phyloP scores from a whole-genome alignment of 2,329 filamentous ascomycete genomes.

The Penicillium italicum region DNA sequence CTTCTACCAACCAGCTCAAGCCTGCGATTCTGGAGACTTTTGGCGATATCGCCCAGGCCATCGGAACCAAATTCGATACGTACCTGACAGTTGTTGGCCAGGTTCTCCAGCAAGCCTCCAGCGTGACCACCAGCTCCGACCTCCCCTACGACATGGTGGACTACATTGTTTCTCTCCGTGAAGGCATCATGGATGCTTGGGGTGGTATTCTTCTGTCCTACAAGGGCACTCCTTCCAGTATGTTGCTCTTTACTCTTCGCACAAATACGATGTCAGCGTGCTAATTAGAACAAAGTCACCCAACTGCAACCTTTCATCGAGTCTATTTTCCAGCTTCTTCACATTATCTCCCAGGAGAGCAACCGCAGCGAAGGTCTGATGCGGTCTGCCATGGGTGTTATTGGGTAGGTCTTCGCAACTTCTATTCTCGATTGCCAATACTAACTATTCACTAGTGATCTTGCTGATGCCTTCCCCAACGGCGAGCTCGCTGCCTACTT shows the following conservation, averaged over 20 bases:
- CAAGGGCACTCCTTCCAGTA: slow-evolving; percentile 60
- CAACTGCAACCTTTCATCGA: slow-evolving; percentile 73
- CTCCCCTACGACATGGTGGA: slow-evolving; percentile 93
- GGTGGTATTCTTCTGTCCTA: slow-evolving; percentile 93
- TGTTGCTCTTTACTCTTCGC: slow-evolving; percentile 7
- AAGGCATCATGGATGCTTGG: slow-evolving; percentile 99
- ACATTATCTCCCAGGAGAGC: slow-evolving; percentile 72
- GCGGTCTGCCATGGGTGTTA: slow-evolving; percentile 93
- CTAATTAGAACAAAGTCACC: slow-evolving; percentile 51
- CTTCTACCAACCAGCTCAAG: slow-evolving; percentile 87
- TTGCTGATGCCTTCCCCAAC: slow-evolving; percentile 88
- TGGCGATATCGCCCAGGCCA: slow-evolving; percentile 93
- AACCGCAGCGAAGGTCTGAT: slow-evolving; percentile 90
- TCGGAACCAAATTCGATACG: slow-evolving; percentile 84
- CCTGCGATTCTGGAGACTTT: slow-evolving; percentile 97
- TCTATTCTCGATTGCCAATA: background rate
- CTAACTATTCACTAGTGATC: slow-evolving; percentile 63
- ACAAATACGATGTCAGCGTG: background rate
- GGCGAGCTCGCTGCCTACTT: slow-evolving; percentile 82
- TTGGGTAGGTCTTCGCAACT: slow-evolving; percentile 64
- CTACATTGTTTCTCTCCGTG: slow-evolving; percentile 89
- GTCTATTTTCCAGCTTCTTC: slow-evolving; percentile 82
- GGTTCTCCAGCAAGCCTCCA: slow-evolving; percentile 88
- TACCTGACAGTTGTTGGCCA: slow-evolving; percentile 90
- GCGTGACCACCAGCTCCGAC: slow-evolving; percentile 73